phyloP scores from a whole-genome alignment of 192 early-diverging fungal species.

The Martensiomyces pterosporus region DNA sequence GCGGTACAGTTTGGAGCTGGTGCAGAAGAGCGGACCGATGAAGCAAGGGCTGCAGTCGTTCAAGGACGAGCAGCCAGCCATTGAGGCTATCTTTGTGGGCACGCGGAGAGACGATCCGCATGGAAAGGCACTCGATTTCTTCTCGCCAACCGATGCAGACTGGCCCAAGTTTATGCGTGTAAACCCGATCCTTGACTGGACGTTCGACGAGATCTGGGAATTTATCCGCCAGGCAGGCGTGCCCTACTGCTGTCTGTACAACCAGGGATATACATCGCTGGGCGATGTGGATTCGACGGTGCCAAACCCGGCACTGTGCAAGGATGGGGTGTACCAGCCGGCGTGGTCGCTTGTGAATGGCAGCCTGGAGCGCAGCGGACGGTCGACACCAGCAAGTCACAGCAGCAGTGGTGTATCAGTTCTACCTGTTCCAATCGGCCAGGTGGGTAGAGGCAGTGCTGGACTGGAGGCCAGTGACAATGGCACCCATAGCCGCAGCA shows the following conservation, averaged over 20 bases:
- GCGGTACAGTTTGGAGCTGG: constrained; percentile 69
- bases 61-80: constrained; percentile 49
- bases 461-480: too few relatives aligned
- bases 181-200: constrained; percentile 90
- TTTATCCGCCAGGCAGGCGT: constrained; percentile 61
- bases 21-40: constrained; percentile 70
- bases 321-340: constrained; percentile 36
- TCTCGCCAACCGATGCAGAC: constrained; percentile 72
- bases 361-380: constrained; percentile 44
- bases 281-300: constrained; percentile 79
- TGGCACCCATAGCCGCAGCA: too few relatives aligned
- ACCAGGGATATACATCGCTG: constrained; percentile 89
- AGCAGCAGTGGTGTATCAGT: constrained; percentile 48
- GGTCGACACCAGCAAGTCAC: too few relatives aligned
- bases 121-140: constrained; percentile 56
- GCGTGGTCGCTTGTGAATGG: constrained; percentile 23
- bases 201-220: constrained; percentile 80
- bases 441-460: constrained; percentile 59
- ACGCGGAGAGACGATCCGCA: constrained; percentile 71
- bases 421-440: constrained; percentile 63
- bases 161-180: constrained; percentile 92
- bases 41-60: constrained; percentile 71
- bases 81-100: constrained; percentile 81
- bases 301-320: constrained; percentile 75
- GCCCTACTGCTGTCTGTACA: constrained; percentile 86